Evolutionary conservation across 225 moss, liverwort and hornwort genomes (phyloP).

Genomic region (Straminergon stramineum): DNA sequence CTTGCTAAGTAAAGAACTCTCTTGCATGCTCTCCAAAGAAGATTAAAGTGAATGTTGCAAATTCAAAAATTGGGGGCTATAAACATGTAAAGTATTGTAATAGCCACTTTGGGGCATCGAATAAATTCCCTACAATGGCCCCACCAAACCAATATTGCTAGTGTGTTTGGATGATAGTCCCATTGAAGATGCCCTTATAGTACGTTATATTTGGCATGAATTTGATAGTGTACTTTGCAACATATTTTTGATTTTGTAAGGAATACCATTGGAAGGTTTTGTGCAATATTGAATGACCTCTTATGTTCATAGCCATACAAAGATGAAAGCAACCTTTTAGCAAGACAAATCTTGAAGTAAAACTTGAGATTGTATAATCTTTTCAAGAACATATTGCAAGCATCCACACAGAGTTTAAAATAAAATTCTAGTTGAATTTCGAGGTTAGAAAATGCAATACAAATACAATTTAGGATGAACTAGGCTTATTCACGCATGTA

Average conservation of each 20-base stretch:
- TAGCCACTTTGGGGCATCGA: background rate
- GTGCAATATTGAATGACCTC: background rate
- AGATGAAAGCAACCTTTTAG: background rate
- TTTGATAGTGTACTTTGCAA: rapidly evolving
- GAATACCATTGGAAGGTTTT: background rate
- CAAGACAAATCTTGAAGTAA: background rate
- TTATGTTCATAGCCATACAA: background rate
- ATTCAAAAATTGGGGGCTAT: too few relatives aligned
- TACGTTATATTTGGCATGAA: background rate
- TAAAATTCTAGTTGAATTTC: background rate
- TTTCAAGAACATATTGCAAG: too few relatives aligned
- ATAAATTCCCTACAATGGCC: background rate
- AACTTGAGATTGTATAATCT: background rate
- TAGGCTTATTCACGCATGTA: background rate
- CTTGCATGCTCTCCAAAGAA: too few relatives aligned
- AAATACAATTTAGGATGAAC: background rate
- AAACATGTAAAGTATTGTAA: too few relatives aligned
- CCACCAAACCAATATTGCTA: background rate
- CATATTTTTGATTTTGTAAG: background rate
- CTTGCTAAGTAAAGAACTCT: rapidly evolving
- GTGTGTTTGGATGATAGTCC: background rate
- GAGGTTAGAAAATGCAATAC: background rate
- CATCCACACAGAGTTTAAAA: too few relatives aligned
- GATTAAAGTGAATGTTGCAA: too few relatives aligned
- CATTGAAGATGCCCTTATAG: background rate